Evolutionary conservation across 805 yeast genomes (phyloP), one percentile per base, ranked within the genome.

Genomic region (Candida ipomoeae): DNA sequence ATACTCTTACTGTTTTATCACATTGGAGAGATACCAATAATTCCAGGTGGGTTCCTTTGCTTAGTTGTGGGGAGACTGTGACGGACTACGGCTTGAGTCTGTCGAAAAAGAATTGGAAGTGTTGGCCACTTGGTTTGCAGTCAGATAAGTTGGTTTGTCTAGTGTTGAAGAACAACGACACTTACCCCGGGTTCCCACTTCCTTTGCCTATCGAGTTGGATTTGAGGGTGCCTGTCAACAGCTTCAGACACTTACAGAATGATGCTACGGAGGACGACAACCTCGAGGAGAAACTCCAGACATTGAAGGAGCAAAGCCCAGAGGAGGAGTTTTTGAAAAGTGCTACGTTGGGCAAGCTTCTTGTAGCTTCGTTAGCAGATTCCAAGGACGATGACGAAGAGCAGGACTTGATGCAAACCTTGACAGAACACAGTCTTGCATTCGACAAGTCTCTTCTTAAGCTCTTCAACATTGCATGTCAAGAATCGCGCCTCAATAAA

Each of bases 41-140:
- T 63, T 83, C 96, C 2, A 76, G 83, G 53, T 92, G 98, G 97
- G 74, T 89, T 11, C 98, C 98, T 1, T 58, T 92, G 11, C 70
- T 92, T 49, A 88, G 88, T 63, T 75, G 85, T 37, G 64, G 66
- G 21, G 73, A 73, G 26, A 63, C 63, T 3, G 64, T 75, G 36
- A 61, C 75, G 66, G 65, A 78, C 70, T 66, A 79, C 71, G 67
- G 78, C 66, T 54, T 77, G 20, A 84, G 84, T 58, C 57, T 54
- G 18, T 57, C 63, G 35, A 72, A 71, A 51, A 77, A 77, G 46
- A 78, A 80, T 52, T 81, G 89, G 66, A 77, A 77, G 48, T 84
- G 85, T 57, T 90, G 97, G 97, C 97, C 97, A 20, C 71, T 92
- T 47, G 96, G 96, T 2, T 68, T 88, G 35, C 79, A 81, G 51